Conservation (phyloP, 2,329 filamentous ascomycete genomes). For the Trichoderma pleuroti region DNA sequence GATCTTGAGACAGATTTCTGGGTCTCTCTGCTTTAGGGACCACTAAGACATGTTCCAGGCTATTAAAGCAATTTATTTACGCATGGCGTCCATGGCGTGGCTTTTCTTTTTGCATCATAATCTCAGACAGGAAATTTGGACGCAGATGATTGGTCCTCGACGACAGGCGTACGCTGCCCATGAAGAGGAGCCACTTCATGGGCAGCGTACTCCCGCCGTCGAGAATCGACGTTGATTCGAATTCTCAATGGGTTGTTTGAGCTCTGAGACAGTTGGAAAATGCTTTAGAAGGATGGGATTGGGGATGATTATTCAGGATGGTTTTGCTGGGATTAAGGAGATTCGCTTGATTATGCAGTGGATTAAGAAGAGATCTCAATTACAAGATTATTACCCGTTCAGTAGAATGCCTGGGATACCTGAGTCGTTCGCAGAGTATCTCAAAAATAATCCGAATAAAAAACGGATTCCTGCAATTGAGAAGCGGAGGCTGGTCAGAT, state of each 20-base stretch:
- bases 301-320: not conserved
- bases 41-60: not conserved
- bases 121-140: not conserved
- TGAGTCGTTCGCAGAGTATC: not conserved
- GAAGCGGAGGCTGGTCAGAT: not conserved
- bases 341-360: not conserved
- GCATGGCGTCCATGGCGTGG: not conserved
- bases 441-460: not conserved
- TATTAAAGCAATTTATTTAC: not conserved
- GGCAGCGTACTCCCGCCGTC: not conserved
- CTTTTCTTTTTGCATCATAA: not conserved
- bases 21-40: not conserved
- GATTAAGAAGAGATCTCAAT: not conserved
- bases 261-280: not conserved
- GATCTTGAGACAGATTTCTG: not conserved
- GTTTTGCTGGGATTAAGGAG: not conserved
- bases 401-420: not conserved
- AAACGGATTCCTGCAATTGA: not conserved
- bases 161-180: slow-evolving; percentile 7
- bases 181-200: not conserved
- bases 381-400: not conserved
- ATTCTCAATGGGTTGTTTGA: not conserved
- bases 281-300: not conserved
- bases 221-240: not conserved
- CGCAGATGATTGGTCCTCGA: not conserved